Conservation (phyloP, 140 eudicot genomes). For the Flaveria floridana region DNA sequence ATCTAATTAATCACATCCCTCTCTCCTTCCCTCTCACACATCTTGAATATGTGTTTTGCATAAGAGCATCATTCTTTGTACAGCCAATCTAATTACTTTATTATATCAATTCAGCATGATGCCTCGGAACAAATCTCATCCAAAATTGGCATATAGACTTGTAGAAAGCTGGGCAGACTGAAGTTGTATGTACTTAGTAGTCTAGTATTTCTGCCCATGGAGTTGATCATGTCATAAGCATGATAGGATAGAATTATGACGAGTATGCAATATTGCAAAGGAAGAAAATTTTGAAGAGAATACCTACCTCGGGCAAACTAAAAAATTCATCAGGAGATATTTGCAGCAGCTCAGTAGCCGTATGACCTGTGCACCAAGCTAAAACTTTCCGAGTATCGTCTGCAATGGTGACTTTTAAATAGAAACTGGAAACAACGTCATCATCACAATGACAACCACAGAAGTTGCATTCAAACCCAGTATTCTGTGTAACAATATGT, state of each 20-base stretch:
- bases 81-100: not conserved
- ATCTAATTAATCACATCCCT: not conserved
- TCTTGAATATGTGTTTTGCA: not conserved
- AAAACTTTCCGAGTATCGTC: slow-evolving; percentile 58
- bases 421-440: slow-evolving; percentile 56
- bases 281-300: not conserved
- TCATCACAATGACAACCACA: slow-evolving; percentile 56
- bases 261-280: slow-evolving; percentile 14
- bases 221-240: slow-evolving; percentile 3
- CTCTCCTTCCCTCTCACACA: not conserved
- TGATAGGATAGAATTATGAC: not conserved
- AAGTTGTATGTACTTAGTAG: not conserved
- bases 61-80: not conserved
- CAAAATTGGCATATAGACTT: too few relatives aligned
- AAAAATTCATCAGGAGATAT: slow-evolving; percentile 78
- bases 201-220: not conserved
- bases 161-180: not conserved
- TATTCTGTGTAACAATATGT: slow-evolving; percentile 40
- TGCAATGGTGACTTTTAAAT: slow-evolving; percentile 64
- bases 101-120: too few relatives aligned
- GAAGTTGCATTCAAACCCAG: slow-evolving; percentile 60
- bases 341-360: slow-evolving; percentile 80
- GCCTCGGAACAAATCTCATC: too few relatives aligned
- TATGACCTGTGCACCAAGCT: slow-evolving; percentile 87
- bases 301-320: slow-evolving; percentile 70